phyloP scores from a whole-genome alignment of 2,329 filamentous ascomycete species.

The Fusarium xylarioides region DNA sequence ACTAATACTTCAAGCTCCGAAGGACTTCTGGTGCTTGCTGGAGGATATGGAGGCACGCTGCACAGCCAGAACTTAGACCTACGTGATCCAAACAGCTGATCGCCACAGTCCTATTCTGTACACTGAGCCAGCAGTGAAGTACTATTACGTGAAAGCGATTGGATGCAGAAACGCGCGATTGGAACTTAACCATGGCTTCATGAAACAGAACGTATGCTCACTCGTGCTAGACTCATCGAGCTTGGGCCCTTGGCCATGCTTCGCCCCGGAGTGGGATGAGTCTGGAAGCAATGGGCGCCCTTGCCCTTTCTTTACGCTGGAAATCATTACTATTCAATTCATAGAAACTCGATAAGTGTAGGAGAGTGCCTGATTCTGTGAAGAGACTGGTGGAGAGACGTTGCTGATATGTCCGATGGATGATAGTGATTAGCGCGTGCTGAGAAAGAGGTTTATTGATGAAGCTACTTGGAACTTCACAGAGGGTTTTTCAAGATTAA shows the following conservation, averaged over 20 bases:
- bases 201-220: background rate
- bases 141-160: background rate
- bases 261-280: background rate
- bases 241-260: background rate
- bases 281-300: background rate
- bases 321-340: background rate
- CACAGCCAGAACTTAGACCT: background rate
- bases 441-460: background rate
- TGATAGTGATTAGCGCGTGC: background rate
- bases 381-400: background rate
- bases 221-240: background rate
- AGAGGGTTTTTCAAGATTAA: background rate
- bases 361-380: background rate
- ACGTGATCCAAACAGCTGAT: background rate
- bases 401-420: background rate
- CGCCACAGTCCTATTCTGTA: background rate
- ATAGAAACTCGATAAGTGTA: background rate
- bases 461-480: background rate
- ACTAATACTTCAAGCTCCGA: fast-evolving
- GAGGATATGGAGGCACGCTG: background rate
- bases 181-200: background rate
- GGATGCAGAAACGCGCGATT: fast-evolving
- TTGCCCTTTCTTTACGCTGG: no score
- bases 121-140: background rate
- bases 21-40: background rate